Percentiles rank a stretch among this genome's conserved stretches.
These are phyloP conservation scores for Claviceps sp. DNA, from an alignment of 2,329 filamentous ascomycete genomes.

Conservation along the genomic window DNA sequence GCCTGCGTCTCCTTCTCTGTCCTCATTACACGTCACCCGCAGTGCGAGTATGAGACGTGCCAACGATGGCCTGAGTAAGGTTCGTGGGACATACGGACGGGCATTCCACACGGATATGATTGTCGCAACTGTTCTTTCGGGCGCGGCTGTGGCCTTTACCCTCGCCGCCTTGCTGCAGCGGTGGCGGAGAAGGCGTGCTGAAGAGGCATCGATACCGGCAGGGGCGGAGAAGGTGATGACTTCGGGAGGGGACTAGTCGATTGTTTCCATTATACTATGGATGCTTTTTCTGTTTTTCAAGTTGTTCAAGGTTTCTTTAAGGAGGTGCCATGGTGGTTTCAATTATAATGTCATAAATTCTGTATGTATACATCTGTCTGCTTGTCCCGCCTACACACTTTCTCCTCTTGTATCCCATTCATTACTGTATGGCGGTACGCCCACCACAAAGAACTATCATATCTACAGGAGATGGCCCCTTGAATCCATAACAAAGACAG, in stretches of 20 bases:
- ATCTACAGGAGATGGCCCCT: too few species aligned
- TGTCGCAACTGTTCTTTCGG: slow-evolving; percentile 28
- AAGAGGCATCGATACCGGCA: not conserved
- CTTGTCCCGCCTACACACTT: too few species aligned
- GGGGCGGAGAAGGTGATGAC: not conserved
- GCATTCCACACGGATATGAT: slow-evolving; percentile 35
- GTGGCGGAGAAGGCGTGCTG: not conserved
- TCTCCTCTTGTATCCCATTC: too few species aligned
- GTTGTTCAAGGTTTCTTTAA: too few species aligned
- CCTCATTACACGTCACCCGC: not conserved
- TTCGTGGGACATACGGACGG: slow-evolving; percentile 25
- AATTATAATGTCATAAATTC: too few species aligned
- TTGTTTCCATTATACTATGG: not conserved
- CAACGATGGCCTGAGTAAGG: slow-evolving; percentile 13
- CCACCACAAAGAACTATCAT: too few species aligned
- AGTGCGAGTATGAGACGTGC: slow-evolving; percentile 6
- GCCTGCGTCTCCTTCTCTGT: not conserved
- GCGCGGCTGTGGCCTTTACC: slow-evolving; percentile 25
- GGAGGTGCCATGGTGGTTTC: too few species aligned
- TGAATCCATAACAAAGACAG: too few species aligned
- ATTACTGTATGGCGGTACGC: too few species aligned
- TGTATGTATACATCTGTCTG: too few species aligned
- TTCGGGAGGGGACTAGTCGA: not conserved
- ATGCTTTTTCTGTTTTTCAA: too few species aligned
- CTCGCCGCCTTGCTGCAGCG: slow-evolving; percentile 8